Conservation (phyloP, 106 monocot genomes). For the Gastrodia elata region DNA sequence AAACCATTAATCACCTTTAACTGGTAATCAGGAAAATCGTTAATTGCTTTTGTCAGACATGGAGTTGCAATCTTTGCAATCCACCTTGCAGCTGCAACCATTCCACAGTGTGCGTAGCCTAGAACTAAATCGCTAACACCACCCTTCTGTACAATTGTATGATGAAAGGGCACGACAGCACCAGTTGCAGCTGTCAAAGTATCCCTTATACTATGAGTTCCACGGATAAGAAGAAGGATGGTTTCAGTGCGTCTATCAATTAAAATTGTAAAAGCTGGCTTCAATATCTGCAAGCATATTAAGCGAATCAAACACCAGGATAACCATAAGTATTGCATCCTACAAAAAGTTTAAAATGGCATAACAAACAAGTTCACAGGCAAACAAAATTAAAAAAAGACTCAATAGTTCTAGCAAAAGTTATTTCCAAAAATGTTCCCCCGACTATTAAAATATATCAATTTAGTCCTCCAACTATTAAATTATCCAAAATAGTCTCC, state of each 20-base stretch:
- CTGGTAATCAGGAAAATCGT: slow-evolving; percentile 60
- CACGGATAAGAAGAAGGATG: slow-evolving; percentile 78
- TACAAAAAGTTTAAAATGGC: not conserved
- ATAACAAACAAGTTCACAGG: not conserved
- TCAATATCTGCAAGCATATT: slow-evolving; percentile 63
- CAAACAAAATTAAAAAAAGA: not conserved
- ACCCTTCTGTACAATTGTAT: slow-evolving; percentile 71
- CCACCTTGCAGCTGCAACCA: slow-evolving; percentile 98
- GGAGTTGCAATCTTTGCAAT: slow-evolving; percentile 90
- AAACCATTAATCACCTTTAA: slow-evolving; percentile 45
- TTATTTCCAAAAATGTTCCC: too few species aligned
- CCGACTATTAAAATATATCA: too few species aligned
- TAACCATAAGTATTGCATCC: not conserved
- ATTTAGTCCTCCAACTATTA: too few species aligned
- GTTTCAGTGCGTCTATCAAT: slow-evolving; percentile 53
- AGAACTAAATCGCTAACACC: slow-evolving; percentile 80
- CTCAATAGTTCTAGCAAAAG: not conserved
- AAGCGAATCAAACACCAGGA: not conserved
- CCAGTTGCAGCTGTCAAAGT: slow-evolving; percentile 93
- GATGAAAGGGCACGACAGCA: slow-evolving; percentile 91
- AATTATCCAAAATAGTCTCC: too few species aligned
- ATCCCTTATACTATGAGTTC: slow-evolving; percentile 97
- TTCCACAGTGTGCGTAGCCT: slow-evolving; percentile 96
- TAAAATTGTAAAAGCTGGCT: slow-evolving; percentile 89
- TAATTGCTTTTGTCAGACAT: slow-evolving; percentile 62